Conservation (phyloP, 2,329 filamentous ascomycete genomes). For the Diplodia scrobiculata region DNA sequence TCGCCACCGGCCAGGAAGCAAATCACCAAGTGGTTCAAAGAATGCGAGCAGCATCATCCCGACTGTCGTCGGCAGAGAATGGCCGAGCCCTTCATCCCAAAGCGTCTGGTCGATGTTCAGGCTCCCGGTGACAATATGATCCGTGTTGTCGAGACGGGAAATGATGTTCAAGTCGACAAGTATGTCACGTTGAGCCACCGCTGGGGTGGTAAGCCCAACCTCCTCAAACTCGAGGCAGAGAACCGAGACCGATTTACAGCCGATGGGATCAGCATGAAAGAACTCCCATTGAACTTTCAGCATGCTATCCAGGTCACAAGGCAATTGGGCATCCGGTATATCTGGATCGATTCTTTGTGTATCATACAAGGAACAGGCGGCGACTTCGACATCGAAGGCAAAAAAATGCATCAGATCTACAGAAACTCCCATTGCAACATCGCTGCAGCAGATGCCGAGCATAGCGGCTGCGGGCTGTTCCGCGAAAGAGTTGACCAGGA, state of each 20-base stretch:
- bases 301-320: background rate
- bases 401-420: constrained; percentile 39
- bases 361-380: constrained; percentile 25
- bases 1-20: background rate
- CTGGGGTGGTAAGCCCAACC: background rate
- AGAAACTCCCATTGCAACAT: constrained; percentile 39
- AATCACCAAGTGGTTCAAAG: background rate
- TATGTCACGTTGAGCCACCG: background rate
- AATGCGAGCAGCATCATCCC: background rate
- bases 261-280: background rate
- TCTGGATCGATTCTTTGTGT: constrained; percentile 31
- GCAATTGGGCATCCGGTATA: constrained; percentile 29
- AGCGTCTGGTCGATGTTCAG: background rate
- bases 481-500: constrained; percentile 32
- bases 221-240: background rate
- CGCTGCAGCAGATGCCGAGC: constrained; percentile 34
- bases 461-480: constrained; percentile 35
- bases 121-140: background rate
- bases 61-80: background rate
- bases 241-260: background rate
- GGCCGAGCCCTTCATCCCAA: background rate
- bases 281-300: background rate
- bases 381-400: constrained; percentile 34
- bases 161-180: background rate
- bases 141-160: background rate